Conservation (phyloP, 2,329 filamentous ascomycete genomes). For the Alternaria atra region DNA sequence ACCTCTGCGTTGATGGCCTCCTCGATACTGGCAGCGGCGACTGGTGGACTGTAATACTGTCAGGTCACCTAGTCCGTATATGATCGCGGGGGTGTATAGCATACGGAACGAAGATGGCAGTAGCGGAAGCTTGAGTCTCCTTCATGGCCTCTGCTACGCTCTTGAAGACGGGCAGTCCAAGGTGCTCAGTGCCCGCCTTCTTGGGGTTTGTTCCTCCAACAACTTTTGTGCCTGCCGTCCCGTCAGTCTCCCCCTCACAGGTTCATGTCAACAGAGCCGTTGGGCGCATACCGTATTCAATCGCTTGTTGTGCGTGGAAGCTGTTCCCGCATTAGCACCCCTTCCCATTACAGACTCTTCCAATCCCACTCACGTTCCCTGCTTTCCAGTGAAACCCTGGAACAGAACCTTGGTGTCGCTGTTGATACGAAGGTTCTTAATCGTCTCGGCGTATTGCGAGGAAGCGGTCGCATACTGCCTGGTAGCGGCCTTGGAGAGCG, state of each 20-base stretch:
- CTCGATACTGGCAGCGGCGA: constrained; percentile 95
- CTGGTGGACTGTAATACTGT: constrained; percentile 71
- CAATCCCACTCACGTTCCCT: constrained; percentile 71
- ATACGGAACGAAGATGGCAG: constrained; percentile 95
- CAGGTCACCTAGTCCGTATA: constrained; percentile 36
- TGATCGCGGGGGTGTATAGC: constrained; percentile 28
- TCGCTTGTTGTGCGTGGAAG: constrained; percentile 97
- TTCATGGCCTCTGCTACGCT: constrained; percentile 88
- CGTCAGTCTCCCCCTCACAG: constrained; percentile 39
- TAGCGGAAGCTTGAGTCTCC: constrained; percentile 88
- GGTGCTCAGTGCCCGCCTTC: constrained; percentile 91
- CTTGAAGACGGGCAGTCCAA: constrained; percentile 91
- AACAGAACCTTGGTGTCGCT: constrained; percentile 91
- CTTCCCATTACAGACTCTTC: not conserved
- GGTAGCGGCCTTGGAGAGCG: constrained; percentile 72
- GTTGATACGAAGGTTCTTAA: constrained; percentile 87
- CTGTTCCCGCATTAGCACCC: constrained; percentile 59
- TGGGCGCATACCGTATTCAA: constrained; percentile 84
- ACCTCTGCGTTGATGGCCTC: constrained; percentile 95
- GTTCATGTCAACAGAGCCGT: constrained; percentile 22
- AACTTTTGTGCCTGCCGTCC: constrained; percentile 82
- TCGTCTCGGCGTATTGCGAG: constrained; percentile 61
- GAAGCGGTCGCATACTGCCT: constrained; percentile 79
- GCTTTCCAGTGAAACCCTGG: constrained; percentile 97
- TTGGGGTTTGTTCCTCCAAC: constrained; percentile 99